Base-by-base conservation (phyloP, 768 basidiomycete genomes). In the Leucocoprinus sp. region DNA sequence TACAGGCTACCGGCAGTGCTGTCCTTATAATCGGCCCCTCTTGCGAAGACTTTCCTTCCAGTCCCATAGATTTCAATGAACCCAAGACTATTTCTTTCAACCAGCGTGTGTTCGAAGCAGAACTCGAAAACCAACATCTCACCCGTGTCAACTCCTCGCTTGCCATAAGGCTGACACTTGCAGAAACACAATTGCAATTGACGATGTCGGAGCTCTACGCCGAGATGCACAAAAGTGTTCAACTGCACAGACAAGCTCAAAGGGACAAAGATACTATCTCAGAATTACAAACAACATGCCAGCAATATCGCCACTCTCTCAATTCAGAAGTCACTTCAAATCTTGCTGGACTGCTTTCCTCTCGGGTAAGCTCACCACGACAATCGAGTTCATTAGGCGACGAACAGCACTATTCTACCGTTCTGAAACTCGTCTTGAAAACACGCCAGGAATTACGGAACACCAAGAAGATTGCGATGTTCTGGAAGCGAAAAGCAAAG, bases 401-500 rank as follows among this genome's bases (percentile, higher is more conserved):
- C 22, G 14, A 7, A 21, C 4, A 26, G 7, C 38, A 23, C 4
- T 39, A 39, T 14, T 22, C 22, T 6, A 39, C 38, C 6, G 38
- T 18, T 21, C 21, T 39, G 11, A 21, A 39, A 24, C 18, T 39
- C 15, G 22, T 39, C 23, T 7, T 26, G 4, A 39, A 39, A 26
- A 39, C 38, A n/a, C 38, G 38, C 8, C 38, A 39, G n/a, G 35
- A 37, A 14, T 12, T 37, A 21, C 35, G 35, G 3, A 37, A 24
- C 17, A n/a, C 7, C 38, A 39, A 39, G 14, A 39, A 39, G 38
- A 24, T 24, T 5, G 38, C 38, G 4, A 4, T 22, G 14, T 39
- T 39, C 35, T 39, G 38, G 38, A 39, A 39, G 15, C 14, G 38
- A 22, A 22, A 39, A 22, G 38, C 38, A 23, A 39, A 39, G 24